phyloP scores from a whole-genome alignment of 2,329 filamentous ascomycete species.

The Colletotrichum horii region DNA sequence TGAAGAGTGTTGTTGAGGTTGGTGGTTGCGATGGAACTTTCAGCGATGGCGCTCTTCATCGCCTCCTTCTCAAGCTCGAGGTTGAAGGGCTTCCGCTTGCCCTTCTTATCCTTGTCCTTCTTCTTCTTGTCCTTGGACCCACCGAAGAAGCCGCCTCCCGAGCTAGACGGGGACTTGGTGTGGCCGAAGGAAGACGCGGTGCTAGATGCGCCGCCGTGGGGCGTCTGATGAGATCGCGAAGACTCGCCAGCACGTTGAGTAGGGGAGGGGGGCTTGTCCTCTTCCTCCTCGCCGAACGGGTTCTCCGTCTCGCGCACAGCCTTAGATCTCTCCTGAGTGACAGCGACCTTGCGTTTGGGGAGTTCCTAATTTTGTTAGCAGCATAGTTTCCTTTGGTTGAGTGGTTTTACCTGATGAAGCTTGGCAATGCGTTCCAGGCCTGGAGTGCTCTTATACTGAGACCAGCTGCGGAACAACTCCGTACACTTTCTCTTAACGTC shows the following conservation, averaged over 20 bases:
- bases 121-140: conserved; percentile 54
- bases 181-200: conserved; percentile 25
- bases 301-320: conserved; percentile 82
- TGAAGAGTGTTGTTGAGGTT: conserved; percentile 88
- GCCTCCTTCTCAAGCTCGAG: conserved; percentile 86
- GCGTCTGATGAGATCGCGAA: conserved; percentile 33
- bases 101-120: conserved; percentile 57
- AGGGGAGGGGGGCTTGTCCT: conserved; percentile 47
- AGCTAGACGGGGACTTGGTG: conserved; percentile 43
- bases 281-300: conserved; percentile 71
- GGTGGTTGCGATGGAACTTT: conserved; percentile 87
- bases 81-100: conserved; percentile 74
- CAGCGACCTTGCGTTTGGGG: conserved; percentile 71
- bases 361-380: conserved; percentile 53
- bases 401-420: conserved; percentile 66
- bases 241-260: conserved; percentile 22
- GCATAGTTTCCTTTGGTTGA: too few relatives aligned
- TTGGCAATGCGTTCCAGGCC: conserved; percentile 82
- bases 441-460: conserved; percentile 80
- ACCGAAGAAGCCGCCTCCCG: conserved; percentile 44
- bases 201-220: conserved; percentile 13
- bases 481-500: conserved; percentile 90
- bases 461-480: conserved; percentile 86
- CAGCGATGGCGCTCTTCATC: conserved; percentile 88
- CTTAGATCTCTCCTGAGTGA: conserved; percentile 79